These are phyloP conservation scores for Cutaneotrichosporon sp. DNA, from an alignment of 1,284 basidiomycete genomes.

Conservation along the genomic window DNA sequence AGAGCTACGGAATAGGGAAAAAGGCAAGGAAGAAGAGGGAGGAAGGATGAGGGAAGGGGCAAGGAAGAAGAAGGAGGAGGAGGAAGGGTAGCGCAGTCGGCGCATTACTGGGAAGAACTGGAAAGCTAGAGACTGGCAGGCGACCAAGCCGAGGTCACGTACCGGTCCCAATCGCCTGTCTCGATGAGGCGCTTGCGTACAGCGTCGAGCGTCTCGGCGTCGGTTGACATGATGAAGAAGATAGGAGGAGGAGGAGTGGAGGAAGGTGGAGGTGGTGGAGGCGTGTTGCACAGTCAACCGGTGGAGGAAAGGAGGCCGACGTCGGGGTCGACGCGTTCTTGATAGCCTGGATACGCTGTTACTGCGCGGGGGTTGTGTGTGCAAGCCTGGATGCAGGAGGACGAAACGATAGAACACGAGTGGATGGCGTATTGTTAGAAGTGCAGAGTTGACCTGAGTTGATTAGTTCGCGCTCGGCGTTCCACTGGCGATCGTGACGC, in stretches of 20 bases:
- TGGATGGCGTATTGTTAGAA: neutral
- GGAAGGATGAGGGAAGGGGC: neutral
- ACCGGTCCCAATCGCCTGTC: slow-evolving; percentile 52
- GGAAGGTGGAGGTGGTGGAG: neutral
- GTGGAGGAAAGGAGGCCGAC: neutral
- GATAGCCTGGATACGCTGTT: neutral
- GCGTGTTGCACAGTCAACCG: neutral
- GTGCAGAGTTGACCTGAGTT: neutral
- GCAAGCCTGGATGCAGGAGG: neutral
- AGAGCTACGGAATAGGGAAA: neutral
- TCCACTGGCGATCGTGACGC: too few species aligned
- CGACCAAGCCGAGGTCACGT: slow-evolving; percentile 13
- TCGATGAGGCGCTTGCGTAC: slow-evolving; percentile 44
- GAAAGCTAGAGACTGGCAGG: neutral
- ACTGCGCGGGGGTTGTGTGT: too few species aligned
- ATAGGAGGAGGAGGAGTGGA: neutral
- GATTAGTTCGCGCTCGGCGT: neutral
- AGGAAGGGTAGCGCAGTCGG: neutral
- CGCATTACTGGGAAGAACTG: neutral
- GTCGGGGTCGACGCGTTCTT: neutral
- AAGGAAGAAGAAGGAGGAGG: neutral
- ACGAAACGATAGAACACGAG: neutral
- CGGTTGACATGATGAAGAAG: slow-evolving; percentile 21
- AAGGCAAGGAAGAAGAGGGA: too few species aligned
- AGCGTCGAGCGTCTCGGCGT: slow-evolving; percentile 38